phyloP scores from a whole-genome alignment of 2,329 filamentous ascomycete genomes.

The Chaetomiaceae sp. region DNA sequence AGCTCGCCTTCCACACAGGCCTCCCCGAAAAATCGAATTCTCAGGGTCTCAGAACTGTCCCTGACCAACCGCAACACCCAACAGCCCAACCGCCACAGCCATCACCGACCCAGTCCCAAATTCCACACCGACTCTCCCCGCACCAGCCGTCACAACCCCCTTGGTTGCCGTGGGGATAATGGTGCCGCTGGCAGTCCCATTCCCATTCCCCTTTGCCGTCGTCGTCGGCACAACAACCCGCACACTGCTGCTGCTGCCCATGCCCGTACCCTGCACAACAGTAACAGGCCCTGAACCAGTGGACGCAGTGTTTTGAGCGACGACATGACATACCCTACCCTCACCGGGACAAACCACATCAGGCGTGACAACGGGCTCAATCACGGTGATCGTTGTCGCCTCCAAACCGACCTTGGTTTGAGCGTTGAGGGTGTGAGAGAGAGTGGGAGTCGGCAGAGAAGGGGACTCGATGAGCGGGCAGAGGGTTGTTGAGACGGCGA shows the following conservation, averaged over 20 bases:
- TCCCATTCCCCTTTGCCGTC: background rate
- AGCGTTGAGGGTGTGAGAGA: background rate
- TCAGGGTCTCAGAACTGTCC: background rate
- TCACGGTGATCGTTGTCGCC: background rate
- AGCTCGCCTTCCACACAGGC: background rate
- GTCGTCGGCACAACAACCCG: background rate
- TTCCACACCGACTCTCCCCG: background rate
- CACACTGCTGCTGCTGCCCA: background rate
- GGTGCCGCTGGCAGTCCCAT: background rate
- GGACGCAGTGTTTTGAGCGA: background rate
- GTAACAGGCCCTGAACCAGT: background rate
- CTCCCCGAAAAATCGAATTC: background rate
- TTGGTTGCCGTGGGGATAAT: background rate
- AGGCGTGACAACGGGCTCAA: conserved; percentile 7
- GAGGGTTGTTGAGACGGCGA: conserved; percentile 33
- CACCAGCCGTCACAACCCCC: background rate
- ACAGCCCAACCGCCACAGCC: background rate
- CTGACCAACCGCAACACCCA: background rate
- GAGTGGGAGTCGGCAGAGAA: background rate
- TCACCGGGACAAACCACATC: background rate
- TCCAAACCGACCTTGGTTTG: background rate
- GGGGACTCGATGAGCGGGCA: conserved; percentile 31
- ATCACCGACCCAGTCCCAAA: background rate
- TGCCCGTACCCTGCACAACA: background rate
- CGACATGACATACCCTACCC: background rate